Evolutionary conservation across 306 rosid genomes (phyloP).

Genomic region (Quercus aquifolioides): DNA sequence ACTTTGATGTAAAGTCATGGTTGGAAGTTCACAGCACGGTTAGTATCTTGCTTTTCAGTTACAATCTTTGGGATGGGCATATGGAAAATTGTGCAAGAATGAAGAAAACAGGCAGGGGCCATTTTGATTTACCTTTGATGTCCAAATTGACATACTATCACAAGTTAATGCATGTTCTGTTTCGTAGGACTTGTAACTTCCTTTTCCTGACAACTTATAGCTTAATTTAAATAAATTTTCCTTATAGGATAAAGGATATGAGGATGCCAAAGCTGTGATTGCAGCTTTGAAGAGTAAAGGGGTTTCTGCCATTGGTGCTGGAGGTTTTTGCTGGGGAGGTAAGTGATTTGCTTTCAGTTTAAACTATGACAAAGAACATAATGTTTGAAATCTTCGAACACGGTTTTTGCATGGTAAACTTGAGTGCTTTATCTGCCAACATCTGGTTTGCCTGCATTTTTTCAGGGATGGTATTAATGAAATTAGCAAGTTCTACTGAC

Average conservation of each 20-base stretch:
- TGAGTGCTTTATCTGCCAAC: neutral
- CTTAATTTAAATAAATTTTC: neutral
- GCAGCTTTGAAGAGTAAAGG: conserved; percentile 54
- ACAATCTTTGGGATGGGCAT: neutral
- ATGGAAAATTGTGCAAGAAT: neutral
- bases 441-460: conserved; percentile 7
- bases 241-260: conserved; percentile 46
- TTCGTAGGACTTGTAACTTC: neutral
- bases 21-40: conserved; percentile 38
- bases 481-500: conserved; percentile 28
- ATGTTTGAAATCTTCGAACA: neutral
- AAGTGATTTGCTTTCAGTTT: conserved; percentile 1
- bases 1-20: conserved; percentile 28
- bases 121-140: neutral
- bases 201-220: neutral
- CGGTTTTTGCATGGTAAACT: neutral
- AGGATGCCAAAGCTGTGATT: conserved; percentile 43
- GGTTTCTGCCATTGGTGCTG: conserved; percentile 55
- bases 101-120: neutral
- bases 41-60: conserved; percentile 9
- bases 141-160: neutral
- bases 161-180: neutral
- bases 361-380: neutral
- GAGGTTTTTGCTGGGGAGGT: conserved; percentile 81
- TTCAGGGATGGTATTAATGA: conserved; percentile 38